phyloP scores from a whole-genome alignment of 805 yeast genomes.

The Maudiozyma turicensis region DNA sequence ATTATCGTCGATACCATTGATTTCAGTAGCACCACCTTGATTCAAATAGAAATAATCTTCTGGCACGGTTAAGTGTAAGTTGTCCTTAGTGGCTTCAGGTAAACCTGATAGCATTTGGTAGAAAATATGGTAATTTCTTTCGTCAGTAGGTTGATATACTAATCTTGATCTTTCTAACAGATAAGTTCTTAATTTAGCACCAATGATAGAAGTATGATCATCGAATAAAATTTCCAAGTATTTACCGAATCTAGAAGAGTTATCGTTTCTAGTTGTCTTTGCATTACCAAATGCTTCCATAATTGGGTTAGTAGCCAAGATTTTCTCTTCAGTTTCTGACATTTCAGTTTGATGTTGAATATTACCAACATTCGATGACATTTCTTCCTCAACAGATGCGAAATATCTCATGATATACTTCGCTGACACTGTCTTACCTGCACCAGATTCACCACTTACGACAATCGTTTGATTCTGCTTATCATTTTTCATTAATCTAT shows the following conservation, averaged over 20 bases:
- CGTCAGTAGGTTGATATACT: constrained; percentile 84
- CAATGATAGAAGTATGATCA: constrained; percentile 65
- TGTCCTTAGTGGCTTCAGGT: constrained; percentile 39
- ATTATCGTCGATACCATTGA: constrained; percentile 73
- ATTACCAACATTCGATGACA: constrained; percentile 29
- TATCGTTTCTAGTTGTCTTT: constrained; percentile 80
- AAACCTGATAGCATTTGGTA: constrained; percentile 81
- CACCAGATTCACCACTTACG: constrained; percentile 97
- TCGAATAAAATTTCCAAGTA: constrained; percentile 87
- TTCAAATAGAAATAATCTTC: constrained; percentile 72
- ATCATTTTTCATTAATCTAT: constrained; percentile 85
- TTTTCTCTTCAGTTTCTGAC: constrained; percentile 88
- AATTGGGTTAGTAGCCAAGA: constrained; percentile 88
- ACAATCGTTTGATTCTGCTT: constrained; percentile 87
- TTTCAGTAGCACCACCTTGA: constrained; percentile 71
- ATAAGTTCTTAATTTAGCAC: constrained; percentile 91
- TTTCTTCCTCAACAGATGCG: constrained; percentile 72
- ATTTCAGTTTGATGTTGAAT: constrained; percentile 45
- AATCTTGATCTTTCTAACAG: constrained; percentile 86
- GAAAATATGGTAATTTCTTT: constrained; percentile 91
- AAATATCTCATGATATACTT: constrained; percentile 96
- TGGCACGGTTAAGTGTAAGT: constrained; percentile 52
- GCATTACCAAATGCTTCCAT: constrained; percentile 93
- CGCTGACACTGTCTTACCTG: constrained; percentile 96
- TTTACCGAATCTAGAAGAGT: constrained; percentile 91